Conservation (phyloP, 352 stramenopile species). For the Phytophthora capsici region DNA sequence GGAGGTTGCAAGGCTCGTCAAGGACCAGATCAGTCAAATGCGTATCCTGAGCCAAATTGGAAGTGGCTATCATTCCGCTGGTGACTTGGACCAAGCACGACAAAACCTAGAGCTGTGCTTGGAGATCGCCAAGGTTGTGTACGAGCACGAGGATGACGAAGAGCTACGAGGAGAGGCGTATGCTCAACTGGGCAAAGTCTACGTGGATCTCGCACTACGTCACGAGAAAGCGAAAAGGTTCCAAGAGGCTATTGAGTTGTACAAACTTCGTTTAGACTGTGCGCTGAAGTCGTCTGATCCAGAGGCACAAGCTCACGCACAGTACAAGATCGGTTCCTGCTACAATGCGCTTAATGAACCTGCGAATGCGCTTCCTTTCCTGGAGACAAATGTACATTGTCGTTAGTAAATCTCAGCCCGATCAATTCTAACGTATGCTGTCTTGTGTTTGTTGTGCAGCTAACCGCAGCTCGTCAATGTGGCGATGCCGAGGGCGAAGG, state of each 20-base stretch:
- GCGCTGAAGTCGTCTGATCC: slow-evolving; percentile 65
- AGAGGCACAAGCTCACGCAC: slow-evolving; percentile 61
- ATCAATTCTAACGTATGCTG: neutral
- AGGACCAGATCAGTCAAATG: slow-evolving; percentile 90
- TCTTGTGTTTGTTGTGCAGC: slow-evolving; percentile 27
- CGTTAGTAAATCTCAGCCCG: slow-evolving; percentile 1
- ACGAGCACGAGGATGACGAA: slow-evolving; percentile 74
- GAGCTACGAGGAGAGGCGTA: slow-evolving; percentile 58
- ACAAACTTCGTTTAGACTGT: slow-evolving; percentile 81
- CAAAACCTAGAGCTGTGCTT: slow-evolving; percentile 87
- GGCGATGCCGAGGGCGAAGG: slow-evolving; percentile 80
- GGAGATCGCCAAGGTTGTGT: slow-evolving; percentile 68
- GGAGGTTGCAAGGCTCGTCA: slow-evolving; percentile 88
- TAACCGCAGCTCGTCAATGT: slow-evolving; percentile 61
- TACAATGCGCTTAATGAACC: slow-evolving; percentile 73
- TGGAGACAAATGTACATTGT: slow-evolving; percentile 75
- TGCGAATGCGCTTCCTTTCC: slow-evolving; percentile 77
- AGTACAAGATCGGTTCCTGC: slow-evolving; percentile 80
- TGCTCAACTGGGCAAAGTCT: slow-evolving; percentile 79
- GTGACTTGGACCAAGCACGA: slow-evolving; percentile 74
- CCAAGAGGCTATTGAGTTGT: slow-evolving; percentile 66
- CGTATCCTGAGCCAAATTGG: slow-evolving; percentile 86
- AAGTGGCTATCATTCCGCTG: slow-evolving; percentile 74
- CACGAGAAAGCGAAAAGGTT: slow-evolving; percentile 50
- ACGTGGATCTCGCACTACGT: slow-evolving; percentile 62